phyloP scores from a whole-genome alignment of 2,329 filamentous ascomycete genomes.

The Myrmaecium sp. region DNA sequence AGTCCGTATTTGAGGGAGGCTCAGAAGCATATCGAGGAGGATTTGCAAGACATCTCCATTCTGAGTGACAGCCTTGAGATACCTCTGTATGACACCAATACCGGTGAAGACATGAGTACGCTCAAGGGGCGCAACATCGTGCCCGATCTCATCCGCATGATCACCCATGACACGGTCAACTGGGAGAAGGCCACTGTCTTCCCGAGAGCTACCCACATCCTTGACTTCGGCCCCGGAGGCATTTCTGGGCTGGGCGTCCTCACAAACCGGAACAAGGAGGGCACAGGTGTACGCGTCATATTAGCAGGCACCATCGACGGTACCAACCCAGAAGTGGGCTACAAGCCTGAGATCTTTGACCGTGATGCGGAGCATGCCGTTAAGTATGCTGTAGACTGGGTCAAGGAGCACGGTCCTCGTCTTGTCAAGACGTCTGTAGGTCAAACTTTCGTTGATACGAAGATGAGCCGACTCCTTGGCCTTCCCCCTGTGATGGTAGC shows the following conservation, averaged over 20 bases:
- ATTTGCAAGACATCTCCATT: slow-evolving; percentile 69
- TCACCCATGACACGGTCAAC: slow-evolving; percentile 83
- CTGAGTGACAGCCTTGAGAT: slow-evolving; percentile 58
- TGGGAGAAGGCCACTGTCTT: slow-evolving; percentile 95
- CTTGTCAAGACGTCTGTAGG: slow-evolving; percentile 80
- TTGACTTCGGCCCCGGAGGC: slow-evolving; percentile 93
- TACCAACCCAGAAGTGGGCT: slow-evolving; percentile 78
- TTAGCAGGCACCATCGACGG: slow-evolving; percentile 87
- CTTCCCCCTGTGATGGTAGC: slow-evolving; percentile 31
- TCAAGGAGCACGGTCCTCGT: slow-evolving; percentile 89
- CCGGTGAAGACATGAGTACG: slow-evolving; percentile 66
- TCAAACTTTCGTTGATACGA: slow-evolving; percentile 86
- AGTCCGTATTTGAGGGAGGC: slow-evolving; percentile 82
- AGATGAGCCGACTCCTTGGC: slow-evolving; percentile 35
- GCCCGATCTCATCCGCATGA: slow-evolving; percentile 73
- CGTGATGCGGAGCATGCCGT: slow-evolving; percentile 89
- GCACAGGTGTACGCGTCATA: slow-evolving; percentile 91
- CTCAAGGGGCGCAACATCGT: slow-evolving; percentile 59
- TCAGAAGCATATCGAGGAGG: slow-evolving; percentile 66
- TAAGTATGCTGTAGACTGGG: slow-evolving; percentile 92
- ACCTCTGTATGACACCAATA: slow-evolving; percentile 79
- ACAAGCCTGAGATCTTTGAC: slow-evolving; percentile 96
- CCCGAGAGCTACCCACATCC: slow-evolving; percentile 75
- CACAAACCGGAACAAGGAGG: slow-evolving; percentile 98
- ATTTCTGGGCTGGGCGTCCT: slow-evolving; percentile 91